Evolutionary conservation across 2,329 filamentous ascomycete genomes (phyloP), one percentile per base, ranked within the genome.

Genomic region (Ophioceras dolichostomum): DNA sequence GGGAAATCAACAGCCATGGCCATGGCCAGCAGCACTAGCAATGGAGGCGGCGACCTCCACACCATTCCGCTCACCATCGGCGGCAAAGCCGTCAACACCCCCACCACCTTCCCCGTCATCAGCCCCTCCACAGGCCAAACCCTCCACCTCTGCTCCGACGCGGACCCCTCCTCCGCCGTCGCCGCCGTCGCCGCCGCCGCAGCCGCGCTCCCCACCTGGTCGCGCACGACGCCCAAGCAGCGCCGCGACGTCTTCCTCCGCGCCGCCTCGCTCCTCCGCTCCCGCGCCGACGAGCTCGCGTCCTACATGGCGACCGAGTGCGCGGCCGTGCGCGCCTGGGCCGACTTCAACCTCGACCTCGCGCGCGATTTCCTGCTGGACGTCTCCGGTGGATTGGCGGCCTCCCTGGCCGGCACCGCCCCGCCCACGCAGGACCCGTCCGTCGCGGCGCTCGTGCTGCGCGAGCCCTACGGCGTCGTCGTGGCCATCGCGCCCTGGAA

Each of bases 401-500:
- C 3, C 12, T 29, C 35, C 9, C 13, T 32, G 9, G 29, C 18
- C 2, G 60, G 54, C 2, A 52, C 48, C 28, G 51, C 60, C 17
- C 59, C 61, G 4, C 49, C 50, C 9, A 45, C 55, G 2, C 17
- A 49, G 43, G 26, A 39, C 8, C 35, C 29, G 3, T 39, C 35
- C 3, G 37, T 66, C 18, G 65, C 60, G 34, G 83, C 77, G 0
- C 62, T 91, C 45, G 60, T 93, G 4, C 58, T 79, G 44, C 79
- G 77, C 51, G 82, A 88, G 57, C 84, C 86, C 0, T 86, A 75
- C 47, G 86, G 86, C 2, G 84, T 91, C 7, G 68, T 88, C 13
- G 61, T 93, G 21, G 78, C 75, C 3, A 86, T 93, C 55, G 83
- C 81, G 3, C 83, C 86, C 9, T 94, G 86, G 85, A 76, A 79